These are phyloP conservation scores for Logfia minima DNA, from an alignment of 129 eudicot genomes.

Conservation along the genomic window DNA sequence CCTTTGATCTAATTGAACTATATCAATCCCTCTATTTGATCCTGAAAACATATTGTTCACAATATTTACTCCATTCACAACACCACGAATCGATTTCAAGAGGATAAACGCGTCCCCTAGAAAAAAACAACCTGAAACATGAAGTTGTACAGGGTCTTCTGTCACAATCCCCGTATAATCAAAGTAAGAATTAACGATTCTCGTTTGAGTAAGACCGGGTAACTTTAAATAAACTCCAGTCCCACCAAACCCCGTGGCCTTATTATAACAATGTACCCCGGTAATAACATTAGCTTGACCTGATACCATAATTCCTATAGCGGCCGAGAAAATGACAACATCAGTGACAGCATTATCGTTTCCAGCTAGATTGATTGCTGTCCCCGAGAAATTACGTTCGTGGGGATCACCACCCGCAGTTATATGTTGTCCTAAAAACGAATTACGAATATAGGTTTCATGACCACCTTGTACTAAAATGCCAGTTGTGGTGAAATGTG, in stretches of 20 bases:
- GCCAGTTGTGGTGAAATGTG: slow-evolving; percentile 73
- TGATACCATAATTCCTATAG: slow-evolving; percentile 54
- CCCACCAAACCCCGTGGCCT: slow-evolving; percentile 89
- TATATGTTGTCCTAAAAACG: slow-evolving; percentile 78
- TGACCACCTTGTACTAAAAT: slow-evolving; percentile 75
- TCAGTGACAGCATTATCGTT: slow-evolving; percentile 83
- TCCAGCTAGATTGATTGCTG: slow-evolving; percentile 62
- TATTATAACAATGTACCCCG: slow-evolving; percentile 92
- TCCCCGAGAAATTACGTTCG: slow-evolving; percentile 68
- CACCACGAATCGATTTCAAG: slow-evolving; percentile 62
- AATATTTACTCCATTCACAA: slow-evolving; percentile 57
- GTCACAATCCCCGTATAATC: slow-evolving; percentile 83
- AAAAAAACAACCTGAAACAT: slow-evolving; percentile 63
- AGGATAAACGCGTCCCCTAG: slow-evolving; percentile 72
- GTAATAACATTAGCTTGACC: slow-evolving; percentile 79
- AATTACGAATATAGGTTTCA: slow-evolving; percentile 70
- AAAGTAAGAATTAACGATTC: slow-evolving; percentile 70
- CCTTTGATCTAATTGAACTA: slow-evolving; percentile 62
- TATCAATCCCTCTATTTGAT: slow-evolving; percentile 52
- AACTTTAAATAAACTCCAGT: slow-evolving; percentile 63
- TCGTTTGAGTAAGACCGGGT: slow-evolving; percentile 69
- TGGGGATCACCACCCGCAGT: slow-evolving; percentile 72
- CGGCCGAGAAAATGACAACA: slow-evolving; percentile 80
- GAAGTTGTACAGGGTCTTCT: slow-evolving; percentile 86
- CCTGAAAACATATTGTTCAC: slow-evolving; percentile 89